phyloP scores from a whole-genome alignment of 441 rosid genomes.

The Aleurites moluccanus region DNA sequence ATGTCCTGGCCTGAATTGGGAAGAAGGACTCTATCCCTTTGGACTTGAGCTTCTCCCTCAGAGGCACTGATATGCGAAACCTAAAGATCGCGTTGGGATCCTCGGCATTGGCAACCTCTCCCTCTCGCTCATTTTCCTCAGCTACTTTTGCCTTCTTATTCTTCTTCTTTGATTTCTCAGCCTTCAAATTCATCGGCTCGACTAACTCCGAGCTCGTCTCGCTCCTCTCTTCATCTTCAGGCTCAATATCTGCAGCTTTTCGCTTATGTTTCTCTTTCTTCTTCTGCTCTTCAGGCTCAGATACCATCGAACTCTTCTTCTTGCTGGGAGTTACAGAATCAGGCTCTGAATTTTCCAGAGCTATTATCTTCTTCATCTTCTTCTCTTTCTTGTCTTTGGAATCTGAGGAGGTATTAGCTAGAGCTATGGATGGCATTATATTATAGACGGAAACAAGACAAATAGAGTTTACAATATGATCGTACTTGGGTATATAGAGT shows the following conservation, averaged over 20 bases:
- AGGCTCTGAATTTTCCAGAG: conserved; percentile 30
- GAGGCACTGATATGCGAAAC: conserved; percentile 67
- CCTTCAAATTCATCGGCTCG: conserved; percentile 46
- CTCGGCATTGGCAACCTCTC: conserved; percentile 44
- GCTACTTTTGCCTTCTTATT: conserved; percentile 46
- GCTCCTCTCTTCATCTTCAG: conserved; percentile 51
- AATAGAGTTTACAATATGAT: too few species aligned
- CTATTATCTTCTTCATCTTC: conserved; percentile 66
- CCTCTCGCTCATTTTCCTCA: conserved; percentile 37
- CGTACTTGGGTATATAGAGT: not conserved
- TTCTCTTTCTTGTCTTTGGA: conserved; percentile 40
- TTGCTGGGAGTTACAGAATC: conserved; percentile 25
- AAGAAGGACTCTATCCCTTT: conserved; percentile 79
- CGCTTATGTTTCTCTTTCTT: conserved; percentile 56
- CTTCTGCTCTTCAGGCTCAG: conserved; percentile 29
- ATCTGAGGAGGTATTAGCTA: conserved; percentile 25
- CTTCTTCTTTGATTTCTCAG: conserved; percentile 50
- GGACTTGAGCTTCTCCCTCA: conserved; percentile 64
- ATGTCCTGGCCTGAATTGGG: conserved; percentile 93
- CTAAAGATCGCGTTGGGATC: conserved; percentile 66
- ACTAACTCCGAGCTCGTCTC: conserved; percentile 75
- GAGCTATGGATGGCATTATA: conserved; percentile 58
- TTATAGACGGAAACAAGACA: not conserved
- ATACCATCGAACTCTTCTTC: conserved; percentile 36
- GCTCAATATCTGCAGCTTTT: conserved; percentile 45